Evolutionary conservation across 768 basidiomycete genomes (phyloP).

Genomic region (Cyclocybe aegerita): DNA sequence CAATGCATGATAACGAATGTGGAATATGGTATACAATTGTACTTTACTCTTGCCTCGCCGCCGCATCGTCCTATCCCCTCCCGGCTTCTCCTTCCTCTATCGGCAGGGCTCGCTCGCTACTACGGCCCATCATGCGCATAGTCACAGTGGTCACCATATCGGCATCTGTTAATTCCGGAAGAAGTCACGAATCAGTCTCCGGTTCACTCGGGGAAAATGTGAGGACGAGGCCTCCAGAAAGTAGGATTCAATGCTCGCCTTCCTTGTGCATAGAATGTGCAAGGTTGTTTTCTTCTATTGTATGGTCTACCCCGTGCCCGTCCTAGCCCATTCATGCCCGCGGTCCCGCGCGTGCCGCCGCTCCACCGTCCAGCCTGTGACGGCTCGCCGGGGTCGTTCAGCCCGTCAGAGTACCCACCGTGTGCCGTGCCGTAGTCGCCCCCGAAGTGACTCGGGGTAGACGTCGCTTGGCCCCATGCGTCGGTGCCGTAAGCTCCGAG

Average conservation of each 20-base stretch:
- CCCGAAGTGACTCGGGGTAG: constrained; percentile 34
- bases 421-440: constrained; percentile 53
- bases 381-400: not conserved
- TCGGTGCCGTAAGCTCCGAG: constrained; percentile 9
- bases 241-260: constrained; percentile 74
- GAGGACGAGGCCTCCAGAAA: constrained; percentile 1
- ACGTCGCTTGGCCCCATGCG: constrained; percentile 32
- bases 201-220: constrained; percentile 32
- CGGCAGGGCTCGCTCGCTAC: constrained; percentile 5
- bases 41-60: not conserved
- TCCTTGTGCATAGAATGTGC: constrained; percentile 89
- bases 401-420: constrained; percentile 41
- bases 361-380: constrained; percentile 42
- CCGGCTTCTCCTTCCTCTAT: not conserved
- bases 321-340: constrained; percentile 56
- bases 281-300: constrained; percentile 78
- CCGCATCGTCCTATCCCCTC: not conserved
- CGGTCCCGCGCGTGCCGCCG: constrained; percentile 46
- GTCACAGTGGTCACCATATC: constrained; percentile 86
- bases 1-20: constrained; percentile 7
- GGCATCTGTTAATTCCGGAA: constrained; percentile 72
- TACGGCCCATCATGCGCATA: constrained; percentile 62
- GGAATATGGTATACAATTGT: constrained; percentile 22
- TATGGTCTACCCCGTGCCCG: constrained; percentile 57
- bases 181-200: constrained; percentile 35